phyloP scores from a whole-genome alignment of 441 rosid species.

The Pelargonium citronellum region DNA sequence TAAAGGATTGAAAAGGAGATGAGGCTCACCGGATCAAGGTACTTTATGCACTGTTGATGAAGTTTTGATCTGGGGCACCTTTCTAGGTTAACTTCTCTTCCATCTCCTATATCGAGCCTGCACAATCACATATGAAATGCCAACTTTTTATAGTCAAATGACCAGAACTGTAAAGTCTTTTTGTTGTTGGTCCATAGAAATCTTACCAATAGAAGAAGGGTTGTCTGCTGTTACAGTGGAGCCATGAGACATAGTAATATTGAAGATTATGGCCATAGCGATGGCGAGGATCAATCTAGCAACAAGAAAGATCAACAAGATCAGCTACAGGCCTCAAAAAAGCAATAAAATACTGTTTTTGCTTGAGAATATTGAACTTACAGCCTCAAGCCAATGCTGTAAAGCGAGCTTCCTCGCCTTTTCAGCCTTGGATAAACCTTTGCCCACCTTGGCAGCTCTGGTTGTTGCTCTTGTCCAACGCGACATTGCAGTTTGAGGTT shows the following conservation, averaged over 20 bases:
- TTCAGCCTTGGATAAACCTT: conserved; percentile 84
- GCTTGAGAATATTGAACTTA: conserved; percentile 30
- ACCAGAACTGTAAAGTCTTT: conserved; percentile 12
- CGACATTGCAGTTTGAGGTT: conserved; percentile 82
- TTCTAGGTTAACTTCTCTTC: conserved; percentile 72
- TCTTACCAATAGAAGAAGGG: conserved; percentile 95
- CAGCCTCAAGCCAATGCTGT: conserved; percentile 97
- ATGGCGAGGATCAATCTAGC: conserved; percentile 91
- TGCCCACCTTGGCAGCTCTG: conserved; percentile 94
- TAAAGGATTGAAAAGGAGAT: background rate
- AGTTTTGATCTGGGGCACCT: conserved; percentile 67
- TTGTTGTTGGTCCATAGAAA: conserved; percentile 15
- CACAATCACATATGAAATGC: conserved; percentile 23
- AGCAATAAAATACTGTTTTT: conserved; percentile 2
- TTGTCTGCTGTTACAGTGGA: conserved; percentile 70
- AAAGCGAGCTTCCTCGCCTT: conserved; percentile 85
- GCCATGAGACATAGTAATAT: conserved; percentile 77
- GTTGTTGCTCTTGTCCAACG: conserved; percentile 98
- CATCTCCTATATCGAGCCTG: conserved; percentile 98
- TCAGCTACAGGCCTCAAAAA: conserved; percentile 15
- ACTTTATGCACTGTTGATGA: conserved; percentile 88
- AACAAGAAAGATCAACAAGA: conserved; percentile 17
- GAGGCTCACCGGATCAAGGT: conserved; percentile 76
- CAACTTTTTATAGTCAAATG: conserved; percentile 16
- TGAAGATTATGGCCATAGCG: conserved; percentile 92